Base-by-base conservation (phyloP, 805 yeast genomes). In the Candida nitratophila region DNA sequence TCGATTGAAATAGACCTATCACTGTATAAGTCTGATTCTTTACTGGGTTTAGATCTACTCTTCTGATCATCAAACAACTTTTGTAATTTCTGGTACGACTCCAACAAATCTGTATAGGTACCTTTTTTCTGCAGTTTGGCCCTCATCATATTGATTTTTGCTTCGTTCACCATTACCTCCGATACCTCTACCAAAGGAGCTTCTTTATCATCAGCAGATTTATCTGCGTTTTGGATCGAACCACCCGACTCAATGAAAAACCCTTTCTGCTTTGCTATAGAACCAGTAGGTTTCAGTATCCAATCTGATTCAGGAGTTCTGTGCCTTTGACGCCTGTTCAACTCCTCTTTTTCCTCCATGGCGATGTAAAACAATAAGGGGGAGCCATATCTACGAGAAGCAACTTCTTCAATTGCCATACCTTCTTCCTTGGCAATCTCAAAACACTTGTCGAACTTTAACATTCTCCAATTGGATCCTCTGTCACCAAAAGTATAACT, bases 391-490 rank as follows among this genome's bases (percentile, higher is more conserved):
- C 58, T 36, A 39, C 59, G 56, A 21, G 53, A 32, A 3, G 66
- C 69, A n/a, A 51, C 39, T 3, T 55, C 55, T 32, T 60, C 61
- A 3, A 53, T 44, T 4, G 49, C 35, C 19, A 40, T 37, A 8
- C 47, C 33, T 7, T 44, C 40, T 31, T 50, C 54, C 30, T 47
- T 40, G 10, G 66, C 53, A 17, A 46, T 43, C 36, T 52, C 50
- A 21, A 49, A 39, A 1, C 58, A 41, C 21, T 56, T 57, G 7
- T 52, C 41, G 19, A 66, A 51, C 47, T 66, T 67, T 50, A 63
- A 63, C 64, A 63, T 56, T 34, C 70, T 47, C 71, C 71, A 66
- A n/a, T 45, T 49, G 1, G 66, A 59, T 2, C 70, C 71, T 19
- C 55, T 33, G 48, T 66, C 71, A 1, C 71, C 71, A 56, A 65